Evolutionary conservation across 2,329 filamentous ascomycete species (phyloP), one percentile per base, ranked within the genome.

Genomic region (Alternaria ethzedia): DNA sequence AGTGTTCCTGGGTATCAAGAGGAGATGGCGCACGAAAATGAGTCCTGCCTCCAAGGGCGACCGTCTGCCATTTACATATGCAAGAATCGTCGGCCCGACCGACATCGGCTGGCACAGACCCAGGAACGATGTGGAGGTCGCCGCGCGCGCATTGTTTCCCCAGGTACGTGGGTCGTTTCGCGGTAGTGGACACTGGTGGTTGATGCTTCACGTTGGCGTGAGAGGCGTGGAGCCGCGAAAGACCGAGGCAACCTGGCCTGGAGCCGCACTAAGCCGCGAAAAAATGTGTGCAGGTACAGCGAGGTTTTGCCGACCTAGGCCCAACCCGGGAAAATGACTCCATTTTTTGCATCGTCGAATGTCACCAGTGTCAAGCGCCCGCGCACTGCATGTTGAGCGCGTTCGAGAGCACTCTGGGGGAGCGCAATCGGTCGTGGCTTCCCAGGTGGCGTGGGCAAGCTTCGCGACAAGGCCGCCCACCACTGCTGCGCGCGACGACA

Each of bases 191-290:
- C 30, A 50, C 25, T 25, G 58, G 23, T 41, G 58, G 32, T 56
- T 21, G 51, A 60, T 50, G 58, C n/a, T 60, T 61, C 44, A 20
- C 21, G 52, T 23, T 23, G 58, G 23, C 58, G 58, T 44, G 49
- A 50, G 6, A 60, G 44, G 44, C 15, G 13, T 56, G 58, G 51
- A 55, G 58, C 51, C 51, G 58, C 51, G 17, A 59, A 60, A 43
- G 23, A 60, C 58, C 44, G 58, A 56, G 57, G 28, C n/a, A 43
- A 43, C 50, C 26, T 32, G 51, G 51, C 28, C 30, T 60, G 51
- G 58, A 56, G 58, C 52, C 58, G 58, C 58, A 57, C 56, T 49
- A 32, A 57, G 52, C 58, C 52, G 58, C 58, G 49, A 60, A 60
- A 17, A 43, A 30, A 30, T 23, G 23, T 36, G 51, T 44, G 58